Conservation (phyloP, 2,329 filamentous ascomycete species). For the Apiospora phragmitis region DNA sequence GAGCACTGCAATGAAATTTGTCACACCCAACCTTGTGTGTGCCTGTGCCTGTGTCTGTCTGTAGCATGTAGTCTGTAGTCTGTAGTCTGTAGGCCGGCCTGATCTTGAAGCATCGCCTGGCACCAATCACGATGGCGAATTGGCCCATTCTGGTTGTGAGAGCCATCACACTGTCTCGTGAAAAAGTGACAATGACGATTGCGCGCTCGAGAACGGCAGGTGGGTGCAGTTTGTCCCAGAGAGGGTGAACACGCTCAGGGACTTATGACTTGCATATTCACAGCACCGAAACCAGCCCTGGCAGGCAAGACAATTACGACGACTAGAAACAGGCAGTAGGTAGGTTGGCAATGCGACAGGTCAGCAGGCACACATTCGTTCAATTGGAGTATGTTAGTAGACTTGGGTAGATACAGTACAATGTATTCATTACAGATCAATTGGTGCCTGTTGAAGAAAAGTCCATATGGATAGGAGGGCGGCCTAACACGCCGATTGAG, state of each 20-base stretch:
- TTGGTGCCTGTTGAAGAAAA: neutral
- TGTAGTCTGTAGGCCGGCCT: too few relatives aligned
- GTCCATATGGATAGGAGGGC: neutral
- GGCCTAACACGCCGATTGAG: neutral
- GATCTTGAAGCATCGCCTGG: neutral
- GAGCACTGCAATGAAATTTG: neutral
- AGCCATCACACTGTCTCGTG: neutral
- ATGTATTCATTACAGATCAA: neutral
- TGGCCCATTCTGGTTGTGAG: neutral
- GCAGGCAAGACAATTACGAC: neutral
- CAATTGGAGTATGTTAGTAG: neutral
- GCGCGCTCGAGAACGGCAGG: neutral
- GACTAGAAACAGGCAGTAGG: neutral
- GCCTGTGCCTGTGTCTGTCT: neutral
- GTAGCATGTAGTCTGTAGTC: too few relatives aligned
- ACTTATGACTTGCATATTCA: constrained; percentile 4
- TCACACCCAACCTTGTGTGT: neutral
- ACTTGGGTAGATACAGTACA: neutral
- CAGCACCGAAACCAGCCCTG: neutral
- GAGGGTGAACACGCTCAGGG: neutral
- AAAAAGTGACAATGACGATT: neutral
- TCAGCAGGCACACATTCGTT: neutral
- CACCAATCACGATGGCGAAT: constrained; percentile 8
- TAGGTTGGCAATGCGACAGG: neutral
- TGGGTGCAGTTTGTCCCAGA: neutral